Conservation (phyloP, 768 basidiomycete species). For the Daedalea quercina region DNA sequence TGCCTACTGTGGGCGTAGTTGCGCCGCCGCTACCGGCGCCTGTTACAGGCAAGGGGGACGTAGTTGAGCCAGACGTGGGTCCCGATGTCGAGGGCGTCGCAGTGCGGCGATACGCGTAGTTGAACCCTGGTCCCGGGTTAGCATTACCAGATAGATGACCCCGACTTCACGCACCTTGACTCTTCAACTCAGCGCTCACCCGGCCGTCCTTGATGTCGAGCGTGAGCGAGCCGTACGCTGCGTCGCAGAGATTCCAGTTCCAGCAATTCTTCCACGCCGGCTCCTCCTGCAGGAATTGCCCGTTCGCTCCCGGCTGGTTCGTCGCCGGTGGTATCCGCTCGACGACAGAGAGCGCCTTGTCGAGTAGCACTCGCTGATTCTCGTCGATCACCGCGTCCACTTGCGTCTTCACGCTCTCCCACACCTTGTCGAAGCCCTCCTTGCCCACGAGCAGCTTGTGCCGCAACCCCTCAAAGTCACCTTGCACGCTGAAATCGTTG, state of each 20-base stretch:
- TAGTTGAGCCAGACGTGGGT: constrained; percentile 53
- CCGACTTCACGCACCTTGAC: constrained; percentile 57
- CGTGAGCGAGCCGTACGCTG: constrained; percentile 83
- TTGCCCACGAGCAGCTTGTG: constrained; percentile 74
- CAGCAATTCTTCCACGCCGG: constrained; percentile 98
- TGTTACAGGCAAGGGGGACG: constrained; percentile 40
- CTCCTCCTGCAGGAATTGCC: constrained; percentile 64
- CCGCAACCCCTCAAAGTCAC: constrained; percentile 83
- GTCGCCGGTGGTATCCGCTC: constrained; percentile 65
- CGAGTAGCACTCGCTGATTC: constrained; percentile 77
- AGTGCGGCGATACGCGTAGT: constrained; percentile 87
- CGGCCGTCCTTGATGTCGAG: constrained; percentile 89
- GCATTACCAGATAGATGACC: not conserved
- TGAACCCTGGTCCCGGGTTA: constrained; percentile 59
- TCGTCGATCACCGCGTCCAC: constrained; percentile 91
- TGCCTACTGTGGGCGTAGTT: constrained; percentile 28
- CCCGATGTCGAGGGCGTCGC: constrained; percentile 44
- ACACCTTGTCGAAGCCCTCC: constrained; percentile 85
- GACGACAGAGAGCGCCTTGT: constrained; percentile 83
- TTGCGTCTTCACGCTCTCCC: constrained; percentile 88
- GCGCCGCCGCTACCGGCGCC: constrained; percentile 24
- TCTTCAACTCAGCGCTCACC: constrained; percentile 87
- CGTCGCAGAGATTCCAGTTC: constrained; percentile 99
- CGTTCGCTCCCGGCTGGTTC: constrained; percentile 36
- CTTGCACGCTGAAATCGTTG: constrained; percentile 94